Base-by-base conservation (phyloP, 257 asterid genomes). In the Echites panduratus region DNA sequence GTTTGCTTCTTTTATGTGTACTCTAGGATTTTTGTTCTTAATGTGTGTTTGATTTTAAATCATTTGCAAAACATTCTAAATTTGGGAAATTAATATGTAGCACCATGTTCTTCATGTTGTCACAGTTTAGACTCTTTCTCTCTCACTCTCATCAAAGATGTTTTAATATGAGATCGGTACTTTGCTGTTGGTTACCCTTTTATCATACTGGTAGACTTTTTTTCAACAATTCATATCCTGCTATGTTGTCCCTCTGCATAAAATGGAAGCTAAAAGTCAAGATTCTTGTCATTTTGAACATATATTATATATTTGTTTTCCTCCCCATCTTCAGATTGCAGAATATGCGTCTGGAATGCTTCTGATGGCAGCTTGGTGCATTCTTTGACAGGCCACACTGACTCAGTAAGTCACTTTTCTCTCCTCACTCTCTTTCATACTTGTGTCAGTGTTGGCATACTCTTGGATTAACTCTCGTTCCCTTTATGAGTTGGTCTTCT, bases 301-400 rank as follows among this genome's bases (percentile, higher is more conserved):
- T 19, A 44, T 27, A 52, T n/a, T 38, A 64, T 64, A 9, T 6
- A 32, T 64, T 38, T 38, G 49, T 22, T 26, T 24, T 22, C 48
- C 49, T 64, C 53, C 59, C 64, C n/a, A n/a, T n/a, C 73, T 68
- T 22, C 92, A 95, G 98, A 95, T 86, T 89, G 97, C 89, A 89
- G 99, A 82, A 95, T 95, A 78, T 95, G 99, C 68, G 99, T 95
- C 27, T 95, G 99, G 99, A 95, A 95, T 84, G 99, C 99, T 81
- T 86, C 85, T 80, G 99, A 95, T 82, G 97, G 99, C 69, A 95
- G 99, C 88, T 87, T 95, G 80, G 98, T 95, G 66, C 99, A 92
- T 82, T 92, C 97, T 72, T 85, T 95, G 79, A 92, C 97, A 19
- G 99, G 99, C 76, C 99, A 95, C 82, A 92, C 94, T 58, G 87